These are phyloP conservation scores for Hysterangium stoloniferum DNA, from an alignment of 768 basidiomycete genomes.

Conservation along the genomic window DNA sequence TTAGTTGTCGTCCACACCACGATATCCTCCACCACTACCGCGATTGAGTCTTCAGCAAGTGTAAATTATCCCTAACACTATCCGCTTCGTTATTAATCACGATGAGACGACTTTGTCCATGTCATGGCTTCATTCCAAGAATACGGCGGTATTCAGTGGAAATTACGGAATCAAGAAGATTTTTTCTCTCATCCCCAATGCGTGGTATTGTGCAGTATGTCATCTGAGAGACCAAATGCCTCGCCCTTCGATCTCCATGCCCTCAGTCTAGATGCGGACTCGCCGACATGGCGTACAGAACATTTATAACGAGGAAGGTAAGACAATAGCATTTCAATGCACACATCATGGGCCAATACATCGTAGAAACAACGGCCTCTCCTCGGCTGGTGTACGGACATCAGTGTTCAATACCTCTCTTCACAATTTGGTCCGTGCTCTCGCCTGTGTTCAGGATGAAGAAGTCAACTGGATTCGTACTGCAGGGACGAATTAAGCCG, in stretches of 20 bases:
- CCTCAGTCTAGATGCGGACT: conserved; percentile 21
- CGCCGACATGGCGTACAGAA: conserved; percentile 16
- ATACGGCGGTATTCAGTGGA: conserved; percentile 13
- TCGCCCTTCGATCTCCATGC: conserved; percentile 22
- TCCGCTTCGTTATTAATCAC: too few species aligned
- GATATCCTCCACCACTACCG: too few species aligned
- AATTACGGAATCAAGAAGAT: conserved; percentile 17
- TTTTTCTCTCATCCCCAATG: conserved; percentile 14
- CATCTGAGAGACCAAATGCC: neutral
- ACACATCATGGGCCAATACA: conserved; percentile 22
- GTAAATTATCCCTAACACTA: too few species aligned
- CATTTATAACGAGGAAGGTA: conserved; percentile 6
- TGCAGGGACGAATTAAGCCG: neutral
- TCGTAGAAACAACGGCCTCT: conserved; percentile 14
- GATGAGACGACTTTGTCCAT: too few species aligned
- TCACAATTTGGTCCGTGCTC: conserved; percentile 21
- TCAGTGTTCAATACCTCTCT: conserved; percentile 26
- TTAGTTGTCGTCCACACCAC: too few species aligned
- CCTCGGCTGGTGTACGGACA: conserved; percentile 10
- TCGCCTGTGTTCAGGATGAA: conserved; percentile 16
- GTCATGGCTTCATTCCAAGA: conserved; percentile 15
- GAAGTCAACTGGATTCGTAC: neutral
- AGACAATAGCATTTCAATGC: conserved; percentile 20
- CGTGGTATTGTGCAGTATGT: conserved; percentile 16
- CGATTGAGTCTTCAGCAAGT: too few species aligned